Evolutionary conservation across 1,139 yeast species (phyloP).

Genomic region (Lodderomyces beijingensis): DNA sequence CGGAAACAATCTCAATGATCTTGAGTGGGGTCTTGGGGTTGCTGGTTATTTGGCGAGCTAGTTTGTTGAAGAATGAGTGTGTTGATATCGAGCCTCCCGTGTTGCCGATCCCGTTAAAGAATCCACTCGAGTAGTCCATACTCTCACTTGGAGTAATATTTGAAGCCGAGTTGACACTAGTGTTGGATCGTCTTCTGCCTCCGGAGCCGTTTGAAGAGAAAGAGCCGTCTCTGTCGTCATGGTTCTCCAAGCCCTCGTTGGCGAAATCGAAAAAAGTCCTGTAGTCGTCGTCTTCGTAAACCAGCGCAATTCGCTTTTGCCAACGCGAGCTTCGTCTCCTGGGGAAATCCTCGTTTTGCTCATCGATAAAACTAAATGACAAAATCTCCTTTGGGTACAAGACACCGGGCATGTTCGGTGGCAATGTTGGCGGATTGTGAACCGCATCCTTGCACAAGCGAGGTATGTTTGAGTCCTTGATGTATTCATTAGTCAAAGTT

Average conservation of each 20-base stretch:
- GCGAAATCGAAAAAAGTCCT: constrained; percentile 16
- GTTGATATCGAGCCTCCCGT: constrained; percentile 4
- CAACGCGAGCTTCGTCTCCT: background rate
- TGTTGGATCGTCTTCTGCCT: constrained; percentile 4
- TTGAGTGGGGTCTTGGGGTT: constrained; percentile 18
- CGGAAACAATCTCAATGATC: constrained; percentile 29
- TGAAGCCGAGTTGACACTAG: constrained; percentile 4
- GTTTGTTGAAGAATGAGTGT: constrained; percentile 7
- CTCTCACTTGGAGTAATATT: constrained; percentile 6
- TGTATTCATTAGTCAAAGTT: constrained; percentile 15
- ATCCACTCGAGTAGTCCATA: constrained; percentile 5
- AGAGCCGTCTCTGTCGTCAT: constrained; percentile 5
- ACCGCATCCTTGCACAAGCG: constrained; percentile 9
- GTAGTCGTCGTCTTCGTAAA: constrained; percentile 24
- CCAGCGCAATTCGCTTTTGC: constrained; percentile 23
- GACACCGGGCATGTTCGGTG: constrained; percentile 24
- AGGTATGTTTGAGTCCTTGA: constrained; percentile 5
- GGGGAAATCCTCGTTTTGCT: constrained; percentile 4
- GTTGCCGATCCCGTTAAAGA: constrained; percentile 4
- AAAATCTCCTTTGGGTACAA: constrained; percentile 25
- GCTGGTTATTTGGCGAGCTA: constrained; percentile 12
- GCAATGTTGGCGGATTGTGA: constrained; percentile 24
- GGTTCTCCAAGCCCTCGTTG: background rate
- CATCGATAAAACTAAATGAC: constrained; percentile 11
- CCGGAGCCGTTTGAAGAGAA: constrained; percentile 6